Conservation (phyloP, 1,284 basidiomycete species). For the Pholiota adiposa region DNA sequence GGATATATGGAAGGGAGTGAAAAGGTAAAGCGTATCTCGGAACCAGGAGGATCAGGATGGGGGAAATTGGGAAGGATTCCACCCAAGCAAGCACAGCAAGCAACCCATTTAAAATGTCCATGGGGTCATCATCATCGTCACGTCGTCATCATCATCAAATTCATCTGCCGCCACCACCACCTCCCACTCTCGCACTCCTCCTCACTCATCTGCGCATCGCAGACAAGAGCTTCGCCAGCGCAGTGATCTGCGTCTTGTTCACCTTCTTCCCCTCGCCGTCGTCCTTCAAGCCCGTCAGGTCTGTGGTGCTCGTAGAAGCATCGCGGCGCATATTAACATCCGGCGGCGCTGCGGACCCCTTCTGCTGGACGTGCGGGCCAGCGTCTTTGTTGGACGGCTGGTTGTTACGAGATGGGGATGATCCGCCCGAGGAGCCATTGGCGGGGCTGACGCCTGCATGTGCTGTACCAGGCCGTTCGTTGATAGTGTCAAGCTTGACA, state of each 20-base stretch:
- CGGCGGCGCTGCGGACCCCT: conserved; percentile 31
- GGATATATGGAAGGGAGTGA: background rate
- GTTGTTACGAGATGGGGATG: conserved; percentile 19
- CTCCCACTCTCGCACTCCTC: conserved; percentile 10
- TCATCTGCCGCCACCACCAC: conserved; percentile 3
- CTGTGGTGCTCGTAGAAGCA: conserved; percentile 71
- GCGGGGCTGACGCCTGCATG: background rate
- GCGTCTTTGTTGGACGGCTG: conserved; percentile 15
- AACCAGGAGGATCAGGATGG: background rate
- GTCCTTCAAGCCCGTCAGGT: conserved; percentile 52
- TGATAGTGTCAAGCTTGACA: conserved; percentile 71
- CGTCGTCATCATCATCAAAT: conserved; percentile 10
- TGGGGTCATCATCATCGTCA: conserved; percentile 15
- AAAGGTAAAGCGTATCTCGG: background rate
- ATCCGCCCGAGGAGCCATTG: background rate
- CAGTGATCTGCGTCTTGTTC: conserved; percentile 83
- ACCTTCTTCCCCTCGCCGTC: conserved; percentile 72
- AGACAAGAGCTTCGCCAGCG: conserved; percentile 83
- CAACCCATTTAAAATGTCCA: conserved; percentile 1
- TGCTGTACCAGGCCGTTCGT: conserved; percentile 52
- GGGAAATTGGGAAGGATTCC: background rate
- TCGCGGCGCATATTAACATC: conserved; percentile 50
- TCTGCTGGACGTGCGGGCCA: background rate
- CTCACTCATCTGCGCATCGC: conserved; percentile 64
- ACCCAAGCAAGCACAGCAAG: background rate